Base-by-base conservation (phyloP, 345 rosid species). In the Populus ilicifolia region DNA sequence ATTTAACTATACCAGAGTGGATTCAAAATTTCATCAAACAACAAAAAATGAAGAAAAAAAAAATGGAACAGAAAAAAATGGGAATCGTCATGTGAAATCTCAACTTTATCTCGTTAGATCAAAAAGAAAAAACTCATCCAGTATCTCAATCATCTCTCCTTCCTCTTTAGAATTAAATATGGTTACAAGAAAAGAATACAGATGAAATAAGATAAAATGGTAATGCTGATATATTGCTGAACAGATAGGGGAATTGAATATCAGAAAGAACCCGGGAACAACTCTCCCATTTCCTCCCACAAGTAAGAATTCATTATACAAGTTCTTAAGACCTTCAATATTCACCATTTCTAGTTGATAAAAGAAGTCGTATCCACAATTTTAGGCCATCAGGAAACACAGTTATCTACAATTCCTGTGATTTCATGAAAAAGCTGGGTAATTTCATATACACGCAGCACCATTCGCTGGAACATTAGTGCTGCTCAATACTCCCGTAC, bases 351-450 rank as follows among this genome's bases (percentile, higher is more conserved):
- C 72, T 70, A 71, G 25, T 63, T 39, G 64, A 20, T 80, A 30
- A 76, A 74, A 75, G 79, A 82, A 73, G 74, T 72, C 75, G 76
- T 82, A 83, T 80, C 80, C 77, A 84, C 83, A 84, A 75, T 69
- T 79, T 79, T 77, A 80, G 5, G 73, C 36, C 83, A 64, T 59
- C 67, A 63, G 54, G 66, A 80, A 82, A 52, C 72, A 82, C 64
- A 81, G 74, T 27, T 63, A 75, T 79, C 81, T 79, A 77, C 86
- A 67, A 11, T 73, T 73, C 79, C 84, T 77, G 83, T 77, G 79
- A 78, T 77, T 77, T 48, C 74, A 62, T 64, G 12, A 36, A 62
- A 74, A 76, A 44, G 73, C 44, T 29, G 27, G 33, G 44, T 46
- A 71, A 27, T 61, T 18, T 30, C 8, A 71, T 73, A 71, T 78